Base-by-base conservation (phyloP, 257 asterid genomes). In the Solanum bulbocastanum region DNA sequence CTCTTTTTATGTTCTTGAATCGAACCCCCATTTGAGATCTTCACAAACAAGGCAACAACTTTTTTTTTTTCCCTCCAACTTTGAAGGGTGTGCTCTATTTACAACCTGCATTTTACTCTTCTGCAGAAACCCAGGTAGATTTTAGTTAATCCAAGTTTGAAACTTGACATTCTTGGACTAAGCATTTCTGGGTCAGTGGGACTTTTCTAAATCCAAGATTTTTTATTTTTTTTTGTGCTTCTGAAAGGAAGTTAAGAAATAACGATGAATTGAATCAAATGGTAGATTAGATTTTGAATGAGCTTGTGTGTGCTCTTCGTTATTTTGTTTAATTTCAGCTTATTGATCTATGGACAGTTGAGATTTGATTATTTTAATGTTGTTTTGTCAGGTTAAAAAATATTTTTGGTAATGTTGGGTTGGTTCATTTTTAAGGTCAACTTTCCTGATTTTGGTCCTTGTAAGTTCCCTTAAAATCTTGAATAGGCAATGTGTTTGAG, bases 201-300 rank as follows among this genome's bases (percentile, higher is more conserved):
- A 79, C 30, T 83, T 72, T 86, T 72, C 69, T 73, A 78, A 83
- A 83, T 78, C 87, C 25, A 84, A 25, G 90, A 65, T 84, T 65
- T 37, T 5, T 16, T 71, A 8, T 69, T 39, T 90, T 84, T 86
- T 60, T 87, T 40, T 14, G 11, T 52, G 35, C 4, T 40, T 83
- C 90, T 20, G 32, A 37, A 73, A 73, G 46, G 46, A 74, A 23
- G 32, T 39, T 22, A 3, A 22, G 25, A 20, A 74, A 27, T 5
- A 79, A 44, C 10, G 39, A 44, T 44, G 56, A 15, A 40, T 78
- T 25, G 20, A 81, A 30, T 81, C 25, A 46, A 46, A 81, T 27
- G 68, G 85, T 89, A 92, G 98, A 95, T 95, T 97, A 92, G 97
- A 93, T 90, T 87, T 90, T 83, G 91, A 74, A 76, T 89, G 89